Evolutionary conservation across 345 rosid genomes (phyloP).

Genomic region (Aquilaria malaccensis): DNA sequence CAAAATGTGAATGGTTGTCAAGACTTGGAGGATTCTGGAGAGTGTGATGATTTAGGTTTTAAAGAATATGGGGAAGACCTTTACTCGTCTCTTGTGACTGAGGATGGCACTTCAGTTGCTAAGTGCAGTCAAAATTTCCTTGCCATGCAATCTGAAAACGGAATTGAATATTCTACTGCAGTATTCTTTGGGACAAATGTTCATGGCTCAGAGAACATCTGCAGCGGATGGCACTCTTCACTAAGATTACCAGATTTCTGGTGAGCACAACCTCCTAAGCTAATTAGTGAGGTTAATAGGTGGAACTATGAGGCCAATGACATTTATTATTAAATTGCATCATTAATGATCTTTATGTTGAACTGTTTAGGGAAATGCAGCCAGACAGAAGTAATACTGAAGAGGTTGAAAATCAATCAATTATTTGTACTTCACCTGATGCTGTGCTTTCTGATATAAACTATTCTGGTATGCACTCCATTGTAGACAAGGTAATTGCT

Average conservation of each 20-base stretch:
- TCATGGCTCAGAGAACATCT: not conserved
- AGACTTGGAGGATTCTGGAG: conserved; percentile 8
- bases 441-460: conserved; percentile 10
- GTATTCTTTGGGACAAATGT: not conserved
- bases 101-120: conserved; percentile 1
- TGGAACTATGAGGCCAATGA: not conserved
- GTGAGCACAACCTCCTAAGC: not conserved
- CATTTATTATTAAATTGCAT: conserved; percentile 9
- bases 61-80: not conserved
- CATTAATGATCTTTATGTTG: conserved; percentile 19
- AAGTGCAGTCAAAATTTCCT: not conserved
- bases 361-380: conserved; percentile 17
- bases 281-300: too few relatives aligned
- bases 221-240: conserved; percentile 13
- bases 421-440: conserved; percentile 8
- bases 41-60: conserved; percentile 3
- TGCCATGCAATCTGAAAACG: not conserved
- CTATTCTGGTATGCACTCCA: conserved; percentile 13
- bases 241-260: conserved; percentile 13
- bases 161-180: not conserved
- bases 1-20: conserved; percentile 14
- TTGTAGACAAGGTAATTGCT: conserved; percentile 29
- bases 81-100: conserved; percentile 1
- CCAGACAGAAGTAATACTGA: conserved; percentile 16
- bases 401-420: conserved; percentile 2